Evolutionary conservation across 1,284 basidiomycete species (phyloP), one percentile per base, ranked within the genome.

Genomic region (Cerrena zonata): DNA sequence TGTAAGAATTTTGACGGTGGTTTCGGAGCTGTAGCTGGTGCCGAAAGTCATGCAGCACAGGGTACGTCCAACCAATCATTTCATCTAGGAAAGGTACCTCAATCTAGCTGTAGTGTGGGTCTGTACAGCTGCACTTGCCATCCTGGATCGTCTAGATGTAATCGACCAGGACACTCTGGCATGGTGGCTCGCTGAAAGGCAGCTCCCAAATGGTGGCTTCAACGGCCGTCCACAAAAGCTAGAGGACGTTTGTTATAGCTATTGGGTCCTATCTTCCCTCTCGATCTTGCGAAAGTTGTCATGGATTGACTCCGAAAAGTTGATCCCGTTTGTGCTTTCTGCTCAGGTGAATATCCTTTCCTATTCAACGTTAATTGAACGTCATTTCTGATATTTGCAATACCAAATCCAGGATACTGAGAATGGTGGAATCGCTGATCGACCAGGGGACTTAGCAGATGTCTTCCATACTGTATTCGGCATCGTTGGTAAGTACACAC

Each of bases 211-310:
- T 60, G 95, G 95, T 5, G 96, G 95, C 0, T 73, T 99, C 53
- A 98, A 99, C 59, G 95, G 95, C 0, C 77, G 95, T 19, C 95
- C 95, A 2, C 92, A 99, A 65, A 99, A 99, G 72, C 75, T 98
- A n/a, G 93, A 95, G 71, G 94, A 98, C 64, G 94, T 96, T 2
- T 99, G 96, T 72, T 99, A 99, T 70, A 93, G 89, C 60, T 95
- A 93, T 75, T 99, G 94, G 94, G 93, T 95, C 4, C 78, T 99
- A 2, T 94, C 94, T 0, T 76, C 90, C 0, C 69, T 99, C 46
- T 84, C 91, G 18, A 94, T 97, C 52, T 69, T 99, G 36, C 80
- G 85, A 42, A 91, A 87, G 61, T 67, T 94, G 18, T 73, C 81
- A 10, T 99, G 95, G 93, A 96, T 99, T 61, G 88, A 97, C 65